Evolutionary conservation across 78 protist genomes (phyloP).

Genomic region (Cavenderia fasciculata): DNA sequence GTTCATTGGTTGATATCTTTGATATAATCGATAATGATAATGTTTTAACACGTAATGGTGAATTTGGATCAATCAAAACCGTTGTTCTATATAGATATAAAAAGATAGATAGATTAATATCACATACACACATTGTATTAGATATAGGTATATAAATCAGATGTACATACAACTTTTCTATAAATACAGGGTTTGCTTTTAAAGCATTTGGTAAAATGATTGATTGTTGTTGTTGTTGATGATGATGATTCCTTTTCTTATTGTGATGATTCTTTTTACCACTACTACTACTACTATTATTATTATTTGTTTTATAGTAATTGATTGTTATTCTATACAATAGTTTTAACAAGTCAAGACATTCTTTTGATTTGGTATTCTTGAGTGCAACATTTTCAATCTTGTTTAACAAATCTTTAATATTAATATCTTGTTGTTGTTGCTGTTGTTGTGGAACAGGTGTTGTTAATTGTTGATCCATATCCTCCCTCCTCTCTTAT

Average conservation of each 20-base stretch:
- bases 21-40: conserved; percentile 42
- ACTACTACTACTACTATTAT: not conserved
- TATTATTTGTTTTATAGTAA: not conserved
- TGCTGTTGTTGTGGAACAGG: not conserved
- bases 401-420: conserved; percentile 7
- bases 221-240: not conserved
- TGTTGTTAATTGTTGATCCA: too few species aligned
- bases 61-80: conserved; percentile 26
- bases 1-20: conserved; percentile 44
- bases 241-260: not conserved
- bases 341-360: conserved; percentile 20
- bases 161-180: conserved; percentile 36
- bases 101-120: not conserved
- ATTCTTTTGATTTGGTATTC: conserved; percentile 45
- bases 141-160: not conserved
- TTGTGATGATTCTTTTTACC: not conserved
- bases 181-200: conserved; percentile 13
- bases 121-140: not conserved
- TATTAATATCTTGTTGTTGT: not conserved
- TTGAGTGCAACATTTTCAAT: conserved; percentile 33
- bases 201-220: not conserved
- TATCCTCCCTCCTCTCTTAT: too few species aligned
- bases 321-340: conserved; percentile 37
- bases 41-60: conserved; percentile 48
- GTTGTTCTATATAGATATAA: conserved; percentile 1